phyloP scores from a whole-genome alignment of 305 asterid species.

The Galium porrigens region DNA sequence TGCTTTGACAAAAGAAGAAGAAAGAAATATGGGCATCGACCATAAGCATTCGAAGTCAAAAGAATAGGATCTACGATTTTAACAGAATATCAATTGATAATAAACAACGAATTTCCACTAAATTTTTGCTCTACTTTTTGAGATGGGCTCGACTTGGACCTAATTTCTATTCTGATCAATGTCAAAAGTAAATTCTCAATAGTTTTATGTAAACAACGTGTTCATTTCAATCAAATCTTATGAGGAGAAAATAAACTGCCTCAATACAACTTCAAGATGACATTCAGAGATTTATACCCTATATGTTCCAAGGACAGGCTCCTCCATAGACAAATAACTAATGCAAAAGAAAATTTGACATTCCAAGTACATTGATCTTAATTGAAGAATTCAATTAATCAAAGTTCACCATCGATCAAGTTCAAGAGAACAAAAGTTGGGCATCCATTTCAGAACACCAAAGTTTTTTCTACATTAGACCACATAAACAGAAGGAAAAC shows the following conservation, averaged over 20 bases:
- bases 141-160: background rate
- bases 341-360: background rate
- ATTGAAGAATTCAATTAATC: background rate
- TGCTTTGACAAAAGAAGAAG: background rate
- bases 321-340: background rate
- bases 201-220: background rate
- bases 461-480: background rate
- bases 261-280: background rate
- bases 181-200: background rate
- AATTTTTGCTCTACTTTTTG: background rate
- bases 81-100: background rate
- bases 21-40: background rate
- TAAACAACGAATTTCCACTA: background rate
- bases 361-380: background rate
- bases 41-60: background rate
- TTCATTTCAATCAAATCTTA: background rate
- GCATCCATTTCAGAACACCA: background rate
- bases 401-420: background rate
- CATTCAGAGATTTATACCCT: background rate
- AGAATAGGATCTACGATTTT: background rate
- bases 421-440: background rate
- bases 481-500: conserved; percentile 3
- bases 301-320: background rate
- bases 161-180: background rate
- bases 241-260: background rate